Conservation (phyloP, 768 basidiomycete species). For the Phlegmacium glaucopus region DNA sequence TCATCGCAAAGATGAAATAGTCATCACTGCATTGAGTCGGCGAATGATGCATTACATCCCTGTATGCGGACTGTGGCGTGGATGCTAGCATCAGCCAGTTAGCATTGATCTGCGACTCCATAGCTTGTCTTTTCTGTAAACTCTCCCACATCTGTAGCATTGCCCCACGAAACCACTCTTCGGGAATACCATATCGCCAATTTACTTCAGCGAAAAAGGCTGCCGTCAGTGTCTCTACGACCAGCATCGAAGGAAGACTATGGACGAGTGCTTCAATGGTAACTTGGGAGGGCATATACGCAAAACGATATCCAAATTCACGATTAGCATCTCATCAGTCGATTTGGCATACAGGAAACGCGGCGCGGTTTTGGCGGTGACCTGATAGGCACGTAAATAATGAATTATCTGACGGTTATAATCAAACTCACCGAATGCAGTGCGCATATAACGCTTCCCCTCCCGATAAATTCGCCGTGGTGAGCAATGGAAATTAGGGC, state of each 20-base stretch:
- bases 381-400: constrained; percentile 20
- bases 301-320: constrained; percentile 18
- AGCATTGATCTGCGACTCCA: constrained; percentile 39
- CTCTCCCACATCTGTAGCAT: constrained; percentile 45
- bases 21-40: constrained; percentile 17
- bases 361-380: constrained; percentile 28
- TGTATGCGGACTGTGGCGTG: constrained; percentile 27
- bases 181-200: constrained; percentile 50
- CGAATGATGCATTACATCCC: constrained; percentile 10
- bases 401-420: not conserved
- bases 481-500: constrained; percentile 44
- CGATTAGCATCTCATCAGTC: constrained; percentile 31
- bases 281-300: constrained; percentile 18
- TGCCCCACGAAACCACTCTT: constrained; percentile 43
- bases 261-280: constrained; percentile 30
- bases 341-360: constrained; percentile 40
- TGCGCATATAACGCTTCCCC: constrained; percentile 44
- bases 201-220: constrained; percentile 44
- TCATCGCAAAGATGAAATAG: constrained; percentile 41
- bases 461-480: constrained; percentile 46
- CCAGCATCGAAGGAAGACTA: constrained; percentile 28
- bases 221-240: constrained; percentile 32
- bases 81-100: constrained; percentile 49
- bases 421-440: constrained; percentile 37
- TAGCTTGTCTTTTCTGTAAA: constrained; percentile 28